Percentiles rank a stretch among this genome's conserved stretches.
Evolutionary conservation across 2,329 filamentous ascomycete species (phyloP).

Genomic region (Talaromyces piceae): DNA sequence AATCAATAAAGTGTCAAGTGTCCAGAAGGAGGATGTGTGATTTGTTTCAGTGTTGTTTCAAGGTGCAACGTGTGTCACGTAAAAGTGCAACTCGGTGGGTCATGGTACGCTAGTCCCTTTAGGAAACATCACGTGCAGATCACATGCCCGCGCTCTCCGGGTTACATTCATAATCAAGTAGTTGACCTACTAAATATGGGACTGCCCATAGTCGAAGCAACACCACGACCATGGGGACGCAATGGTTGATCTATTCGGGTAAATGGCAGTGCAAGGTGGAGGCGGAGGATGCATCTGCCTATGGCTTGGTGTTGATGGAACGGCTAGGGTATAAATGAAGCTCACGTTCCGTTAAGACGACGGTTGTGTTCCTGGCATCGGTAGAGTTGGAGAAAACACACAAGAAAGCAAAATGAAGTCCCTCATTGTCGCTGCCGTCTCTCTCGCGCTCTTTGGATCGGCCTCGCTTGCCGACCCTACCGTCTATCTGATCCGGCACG

Average conservation of each 20-base stretch:
- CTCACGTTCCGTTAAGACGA: background rate
- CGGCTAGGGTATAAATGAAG: background rate
- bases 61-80: too few relatives aligned
- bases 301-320: background rate
- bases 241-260: background rate
- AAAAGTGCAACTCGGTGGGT: too few relatives aligned
- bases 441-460: constrained; percentile 1
- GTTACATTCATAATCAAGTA: too few relatives aligned
- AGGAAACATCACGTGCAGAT: background rate
- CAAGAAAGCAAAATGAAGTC: constrained; percentile 6
- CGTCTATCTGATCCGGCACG: constrained; percentile 58
- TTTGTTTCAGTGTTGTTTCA: too few relatives aligned
- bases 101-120: too few relatives aligned
- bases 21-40: too few relatives aligned
- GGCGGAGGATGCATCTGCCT: background rate
- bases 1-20: too few relatives aligned
- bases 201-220: background rate
- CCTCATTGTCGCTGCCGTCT: background rate
- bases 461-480: constrained; percentile 32
- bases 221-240: background rate
- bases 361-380: too few relatives aligned
- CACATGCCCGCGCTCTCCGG: background rate
- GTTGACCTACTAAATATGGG: too few relatives aligned
- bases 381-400: background rate
- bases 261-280: background rate